Conservation (phyloP, 768 basidiomycete species). For the Termitomyces sp. region DNA sequence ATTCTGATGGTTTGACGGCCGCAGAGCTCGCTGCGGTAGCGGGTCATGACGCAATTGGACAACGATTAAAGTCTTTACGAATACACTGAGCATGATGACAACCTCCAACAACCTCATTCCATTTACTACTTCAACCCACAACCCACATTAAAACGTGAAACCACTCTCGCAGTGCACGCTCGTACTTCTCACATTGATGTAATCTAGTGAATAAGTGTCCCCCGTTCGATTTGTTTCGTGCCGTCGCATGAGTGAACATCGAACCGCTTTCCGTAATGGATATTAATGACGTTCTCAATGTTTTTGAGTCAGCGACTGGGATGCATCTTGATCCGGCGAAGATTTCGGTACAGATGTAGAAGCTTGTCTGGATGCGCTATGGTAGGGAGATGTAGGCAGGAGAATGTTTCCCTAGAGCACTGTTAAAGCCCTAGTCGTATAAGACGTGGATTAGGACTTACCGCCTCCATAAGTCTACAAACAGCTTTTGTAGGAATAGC, state of each 20-base stretch:
- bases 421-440: not conserved
- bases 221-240: not conserved
- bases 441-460: slow-evolving; percentile 23
- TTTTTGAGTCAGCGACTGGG: not conserved
- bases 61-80: slow-evolving; percentile 15
- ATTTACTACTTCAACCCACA: not conserved
- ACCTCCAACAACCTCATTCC: not conserved
- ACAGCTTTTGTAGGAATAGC: slow-evolving; percentile 79
- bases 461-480: slow-evolving; percentile 71
- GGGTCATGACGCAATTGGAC: slow-evolving; percentile 48
- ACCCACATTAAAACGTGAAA: not conserved
- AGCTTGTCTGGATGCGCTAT: slow-evolving; percentile 23
- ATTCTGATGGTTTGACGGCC: slow-evolving; percentile 59
- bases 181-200: not conserved
- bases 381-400: slow-evolving; percentile 50
- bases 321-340: not conserved
- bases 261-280: not conserved
- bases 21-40: slow-evolving; percentile 55
- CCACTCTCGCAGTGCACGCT: not conserved
- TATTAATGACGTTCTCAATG: not conserved
- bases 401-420: slow-evolving; percentile 55
- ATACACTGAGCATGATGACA: not conserved
- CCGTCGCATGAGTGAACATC: not conserved
- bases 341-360: not conserved
- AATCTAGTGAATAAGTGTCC: not conserved